Conservation (phyloP, 495 filamentous ascomycete species). For the Podospora tetraspora region DNA sequence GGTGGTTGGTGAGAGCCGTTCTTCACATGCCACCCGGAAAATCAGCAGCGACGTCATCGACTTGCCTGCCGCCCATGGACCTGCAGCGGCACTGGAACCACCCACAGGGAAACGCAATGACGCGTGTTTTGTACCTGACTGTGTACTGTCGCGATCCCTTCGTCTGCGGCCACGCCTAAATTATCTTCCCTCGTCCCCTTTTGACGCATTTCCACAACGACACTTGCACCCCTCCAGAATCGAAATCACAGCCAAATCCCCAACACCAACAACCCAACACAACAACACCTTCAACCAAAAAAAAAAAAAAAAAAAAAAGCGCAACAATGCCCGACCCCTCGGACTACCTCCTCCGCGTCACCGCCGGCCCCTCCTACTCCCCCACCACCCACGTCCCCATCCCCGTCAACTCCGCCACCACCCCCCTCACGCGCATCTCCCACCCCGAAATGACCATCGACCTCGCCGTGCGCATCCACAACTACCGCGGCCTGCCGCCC, state of each 20-base stretch:
- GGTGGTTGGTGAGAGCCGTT: neutral
- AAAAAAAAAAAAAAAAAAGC: neutral
- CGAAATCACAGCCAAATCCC: too few species aligned
- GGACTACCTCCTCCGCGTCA: constrained; percentile 66
- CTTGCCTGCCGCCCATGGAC: neutral
- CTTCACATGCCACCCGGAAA: neutral
- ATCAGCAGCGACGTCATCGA: neutral
- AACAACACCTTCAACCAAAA: neutral
- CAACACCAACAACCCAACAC: too few species aligned
- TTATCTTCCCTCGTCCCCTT: neutral
- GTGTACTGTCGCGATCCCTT: neutral
- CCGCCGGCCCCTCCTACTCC: constrained; percentile 71
- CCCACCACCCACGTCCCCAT: constrained; percentile 58
- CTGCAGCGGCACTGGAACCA: neutral
- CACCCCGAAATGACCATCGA: constrained; percentile 55
- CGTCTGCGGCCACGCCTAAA: neutral
- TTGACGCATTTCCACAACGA: neutral
- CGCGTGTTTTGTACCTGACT: neutral
- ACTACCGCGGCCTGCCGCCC: constrained; percentile 53
- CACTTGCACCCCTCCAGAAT: neutral
- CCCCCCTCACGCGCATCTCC: constrained; percentile 48
- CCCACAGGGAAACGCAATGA: neutral
- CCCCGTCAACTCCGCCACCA: constrained; percentile 60
- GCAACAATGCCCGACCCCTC: constrained; percentile 28
- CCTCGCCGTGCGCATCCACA: constrained; percentile 64